Conservation (phyloP, 2,329 filamentous ascomycete species). For the Claviceps quebecensis region DNA sequence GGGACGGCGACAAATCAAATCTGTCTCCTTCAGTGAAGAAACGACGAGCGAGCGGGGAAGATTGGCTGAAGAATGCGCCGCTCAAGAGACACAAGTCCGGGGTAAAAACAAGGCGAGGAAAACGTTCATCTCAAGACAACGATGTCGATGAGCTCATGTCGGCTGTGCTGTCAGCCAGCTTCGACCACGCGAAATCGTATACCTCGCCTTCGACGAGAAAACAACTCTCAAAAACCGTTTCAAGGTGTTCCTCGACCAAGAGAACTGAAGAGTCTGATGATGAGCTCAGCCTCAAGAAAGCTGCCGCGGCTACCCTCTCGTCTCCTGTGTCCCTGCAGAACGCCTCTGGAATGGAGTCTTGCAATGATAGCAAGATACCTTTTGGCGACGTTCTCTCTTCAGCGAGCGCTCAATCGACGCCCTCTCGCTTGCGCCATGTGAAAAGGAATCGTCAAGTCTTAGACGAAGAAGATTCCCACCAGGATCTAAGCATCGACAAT, state of each 20-base stretch:
- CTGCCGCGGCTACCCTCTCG: slow-evolving; percentile 12
- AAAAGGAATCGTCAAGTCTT: background rate
- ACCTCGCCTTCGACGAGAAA: slow-evolving; percentile 6
- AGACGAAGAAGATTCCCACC: background rate
- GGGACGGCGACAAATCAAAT: slow-evolving; percentile 6
- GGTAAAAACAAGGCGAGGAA: slow-evolving; percentile 1
- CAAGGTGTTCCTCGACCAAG: background rate
- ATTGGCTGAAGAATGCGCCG: slow-evolving; percentile 19
- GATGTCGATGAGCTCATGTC: slow-evolving; percentile 9
- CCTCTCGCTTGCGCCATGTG: background rate
- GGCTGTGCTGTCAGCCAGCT: slow-evolving; percentile 2
- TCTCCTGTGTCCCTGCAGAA: slow-evolving; percentile 15
- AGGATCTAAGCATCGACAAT: background rate
- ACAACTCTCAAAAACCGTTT: slow-evolving; percentile 6
- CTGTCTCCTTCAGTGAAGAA: slow-evolving; percentile 11
- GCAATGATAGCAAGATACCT: background rate
- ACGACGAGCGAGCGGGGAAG: slow-evolving; percentile 13
- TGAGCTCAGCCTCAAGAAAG: slow-evolving; percentile 5
- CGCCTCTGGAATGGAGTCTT: background rate
- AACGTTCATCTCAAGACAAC: background rate
- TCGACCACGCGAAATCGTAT: background rate
- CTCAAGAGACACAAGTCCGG: slow-evolving; percentile 16
- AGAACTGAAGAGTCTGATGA: slow-evolving; percentile 4
- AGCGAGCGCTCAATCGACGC: slow-evolving; percentile 2
- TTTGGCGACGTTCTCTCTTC: background rate